Base-by-base conservation (phyloP, 139 green algal genomes). In the Micractinium sp. region DNA sequence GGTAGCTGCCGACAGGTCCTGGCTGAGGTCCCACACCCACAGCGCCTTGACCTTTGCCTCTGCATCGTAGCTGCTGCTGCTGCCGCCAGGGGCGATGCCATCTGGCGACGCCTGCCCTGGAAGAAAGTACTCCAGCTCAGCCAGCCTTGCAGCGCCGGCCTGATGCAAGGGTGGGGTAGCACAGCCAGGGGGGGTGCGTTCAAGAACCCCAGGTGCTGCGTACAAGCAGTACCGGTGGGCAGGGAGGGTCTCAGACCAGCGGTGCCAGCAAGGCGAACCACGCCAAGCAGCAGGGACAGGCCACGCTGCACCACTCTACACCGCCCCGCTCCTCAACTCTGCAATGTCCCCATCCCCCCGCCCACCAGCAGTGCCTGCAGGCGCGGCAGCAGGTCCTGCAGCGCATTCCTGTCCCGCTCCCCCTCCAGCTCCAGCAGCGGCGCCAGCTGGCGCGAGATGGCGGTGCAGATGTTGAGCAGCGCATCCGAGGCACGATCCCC, bases 11-110 rank as follows among this genome's bases (percentile, higher is more conserved):
- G 86, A 85, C 35, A 90, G 80, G 80, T 87, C 87, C 39, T 82
- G 79, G 20, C 67, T 39, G n/a, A 90, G 79, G 80, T 87, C 79
- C 87, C 87, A 90, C 47, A 82, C 63, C 87, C 87, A 90, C 66
- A 90, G 67, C 27, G 35, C 41, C 41, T 63, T 41, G 41, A 87
- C 87, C 67, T 90, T 90, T 35, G 67, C 80, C 80, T 47, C 66
- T 5, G 87, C 29, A 47, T 87, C 56, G n/a, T 73, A 61, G 9
- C 66, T 18, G 77, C 79, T 22, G 3, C 31, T 41, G 56, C 77
- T 22, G 77, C 39, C 27, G 56, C 31, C 66, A 38, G 22, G 13
- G 69, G 78, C 35, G 25, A 19, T 35, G 60, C 38, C 35, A 0
- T 25, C 63, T 2, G 61, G 5, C 3, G 61, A 23, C 56, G 81